Base-by-base conservation (phyloP, 768 basidiomycete species). In the Russula dissimulans region DNA sequence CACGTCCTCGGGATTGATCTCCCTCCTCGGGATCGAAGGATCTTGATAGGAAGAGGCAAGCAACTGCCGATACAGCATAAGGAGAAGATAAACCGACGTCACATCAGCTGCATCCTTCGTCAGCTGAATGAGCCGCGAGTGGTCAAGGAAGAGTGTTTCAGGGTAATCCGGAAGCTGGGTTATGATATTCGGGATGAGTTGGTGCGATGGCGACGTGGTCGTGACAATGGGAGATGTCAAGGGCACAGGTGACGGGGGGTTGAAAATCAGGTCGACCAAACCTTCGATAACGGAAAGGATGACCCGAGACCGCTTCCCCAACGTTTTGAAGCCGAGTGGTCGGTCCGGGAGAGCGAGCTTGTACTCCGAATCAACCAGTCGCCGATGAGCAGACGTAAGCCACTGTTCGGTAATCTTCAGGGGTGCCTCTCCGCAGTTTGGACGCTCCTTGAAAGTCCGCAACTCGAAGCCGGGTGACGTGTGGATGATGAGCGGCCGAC, bases 401-500 rank as follows among this genome's bases (percentile, higher is more conserved):
- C 57, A 68, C 46, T 59, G 64, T 48, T 60, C 59, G 29, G 67
- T 58, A 38, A 50, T 60, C 38, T 53, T 44, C 39, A 70, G 70
- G 3, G 57, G 59, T 18, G 51, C 61, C 18, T 66, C 65, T 38
- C 63, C 64, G 53, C 66, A 63, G 73, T 70, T 78, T 18, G 61
- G 79, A 61, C 80, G 77, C 66, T 79, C 77, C 71, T 84, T 82
- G 75, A 95, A 89, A 31, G 84, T 83, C 68, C 83, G 81, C 64
- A 86, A 78, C 70, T 95, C 92, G 68, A 89, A 90, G 43, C 84
- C 82, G 22, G 86, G 83, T 1, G 93, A 85, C 42, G 85, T 84
- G 60, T 85, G 82, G 66, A 90, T 79, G 58, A 97, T 81, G 75
- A 86, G 91, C n/a, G 92, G 91, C 52, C 93, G 86, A n/a, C 95